Conservation (phyloP, 768 basidiomycete species). For the Phaeotremella fagi region DNA sequence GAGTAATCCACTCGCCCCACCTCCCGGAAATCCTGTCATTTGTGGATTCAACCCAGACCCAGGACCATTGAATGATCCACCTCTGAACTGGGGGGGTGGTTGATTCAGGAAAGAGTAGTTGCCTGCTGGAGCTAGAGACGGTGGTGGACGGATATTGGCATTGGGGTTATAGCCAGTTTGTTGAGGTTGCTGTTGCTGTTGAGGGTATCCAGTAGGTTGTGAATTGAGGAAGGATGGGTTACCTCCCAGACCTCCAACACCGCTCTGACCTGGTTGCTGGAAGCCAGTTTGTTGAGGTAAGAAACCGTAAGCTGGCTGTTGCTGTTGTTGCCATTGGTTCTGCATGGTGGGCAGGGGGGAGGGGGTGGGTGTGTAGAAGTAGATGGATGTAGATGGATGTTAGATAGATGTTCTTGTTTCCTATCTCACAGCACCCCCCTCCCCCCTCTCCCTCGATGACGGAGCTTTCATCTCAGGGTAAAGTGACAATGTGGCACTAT, state of each 20-base stretch:
- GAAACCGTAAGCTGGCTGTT: constrained; percentile 8
- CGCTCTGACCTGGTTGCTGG: constrained; percentile 15
- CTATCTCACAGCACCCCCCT: no score
- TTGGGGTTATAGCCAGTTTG: constrained; percentile 16
- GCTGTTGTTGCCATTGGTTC: constrained; percentile 29
- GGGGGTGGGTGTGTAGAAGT: background rate
- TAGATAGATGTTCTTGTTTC: no score
- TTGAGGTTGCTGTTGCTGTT: constrained; percentile 5
- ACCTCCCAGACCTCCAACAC: background rate
- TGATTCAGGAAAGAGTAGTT: constrained; percentile 34
- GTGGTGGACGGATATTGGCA: constrained; percentile 20
- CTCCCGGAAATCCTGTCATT: constrained; percentile 56
- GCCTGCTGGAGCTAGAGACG: constrained; percentile 11
- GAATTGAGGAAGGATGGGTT: constrained; percentile 16
- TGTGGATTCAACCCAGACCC: constrained; percentile 54
- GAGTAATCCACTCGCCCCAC: constrained; percentile 40
- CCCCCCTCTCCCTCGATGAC: no score
- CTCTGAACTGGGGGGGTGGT: constrained; percentile 43
- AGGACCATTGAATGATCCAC: constrained; percentile 12
- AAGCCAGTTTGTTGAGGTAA: constrained; percentile 36
- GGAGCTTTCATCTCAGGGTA: no score
- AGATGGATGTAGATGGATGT: no score
- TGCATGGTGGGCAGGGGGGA: constrained; percentile 10
- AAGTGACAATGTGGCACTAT: no score
- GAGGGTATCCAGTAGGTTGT: constrained; percentile 21